These are phyloP conservation scores for Triadica sebifera DNA, from an alignment of 345 rosid species.

Conservation along the genomic window DNA sequence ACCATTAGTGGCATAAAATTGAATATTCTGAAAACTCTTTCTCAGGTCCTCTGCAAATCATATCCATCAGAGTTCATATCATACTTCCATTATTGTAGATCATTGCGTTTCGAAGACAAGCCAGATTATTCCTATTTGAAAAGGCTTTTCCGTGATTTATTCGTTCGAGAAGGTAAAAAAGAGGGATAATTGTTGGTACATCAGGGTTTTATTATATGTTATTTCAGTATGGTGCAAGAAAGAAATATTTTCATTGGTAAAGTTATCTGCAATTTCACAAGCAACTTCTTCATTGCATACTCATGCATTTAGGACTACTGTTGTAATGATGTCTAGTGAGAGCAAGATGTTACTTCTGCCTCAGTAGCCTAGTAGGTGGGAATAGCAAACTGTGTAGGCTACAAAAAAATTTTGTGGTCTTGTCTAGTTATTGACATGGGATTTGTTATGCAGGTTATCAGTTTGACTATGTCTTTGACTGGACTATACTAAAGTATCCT, in stretches of 20 bases:
- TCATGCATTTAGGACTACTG: too few relatives aligned
- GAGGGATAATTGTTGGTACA: not conserved
- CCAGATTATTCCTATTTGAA: conserved; percentile 33
- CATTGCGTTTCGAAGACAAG: conserved; percentile 32
- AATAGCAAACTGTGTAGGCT: not conserved
- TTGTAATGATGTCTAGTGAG: too few relatives aligned
- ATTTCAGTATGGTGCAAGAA: not conserved
- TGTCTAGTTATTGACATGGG: not conserved
- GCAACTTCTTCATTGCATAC: too few relatives aligned
- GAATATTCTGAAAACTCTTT: not conserved
- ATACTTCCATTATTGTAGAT: conserved; percentile 32
- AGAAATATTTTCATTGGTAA: conserved; percentile 1
- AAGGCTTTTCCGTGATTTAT: conserved; percentile 31
- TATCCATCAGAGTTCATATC: conserved; percentile 32
- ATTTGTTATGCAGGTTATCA: conserved; percentile 21
- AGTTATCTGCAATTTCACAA: not conserved
- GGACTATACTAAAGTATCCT: conserved; percentile 31
- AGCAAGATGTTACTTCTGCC: not conserved
- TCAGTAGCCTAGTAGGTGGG: not conserved
- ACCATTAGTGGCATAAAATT: not conserved
- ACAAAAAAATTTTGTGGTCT: not conserved
- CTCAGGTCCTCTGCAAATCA: conserved; percentile 31
- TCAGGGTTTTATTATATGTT: not conserved
- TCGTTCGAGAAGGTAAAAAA: conserved; percentile 28
- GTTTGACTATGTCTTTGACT: conserved; percentile 27